These are phyloP conservation scores for Ceratobasidium sp. DNA, from an alignment of 1,284 basidiomycete genomes.

Conservation along the genomic window DNA sequence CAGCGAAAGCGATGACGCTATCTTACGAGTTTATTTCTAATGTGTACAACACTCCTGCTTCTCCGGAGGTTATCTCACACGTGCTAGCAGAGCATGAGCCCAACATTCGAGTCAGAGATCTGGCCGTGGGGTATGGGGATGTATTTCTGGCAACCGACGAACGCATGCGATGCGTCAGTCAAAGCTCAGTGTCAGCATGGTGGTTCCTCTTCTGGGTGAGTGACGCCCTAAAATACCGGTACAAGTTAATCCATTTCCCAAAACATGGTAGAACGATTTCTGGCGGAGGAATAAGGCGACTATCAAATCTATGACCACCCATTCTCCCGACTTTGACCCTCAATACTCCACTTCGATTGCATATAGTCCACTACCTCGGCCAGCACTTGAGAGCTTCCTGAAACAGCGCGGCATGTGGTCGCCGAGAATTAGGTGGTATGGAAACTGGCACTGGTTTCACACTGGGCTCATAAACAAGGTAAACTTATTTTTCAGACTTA, in stretches of 20 bases:
- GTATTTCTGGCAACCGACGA: constrained; percentile 68
- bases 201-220: constrained; percentile 86
- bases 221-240: constrained; percentile 31
- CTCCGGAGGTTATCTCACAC: constrained; percentile 59
- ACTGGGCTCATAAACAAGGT: constrained; percentile 78
- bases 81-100: constrained; percentile 63
- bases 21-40: constrained; percentile 74
- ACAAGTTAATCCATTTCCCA: neutral
- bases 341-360: constrained; percentile 78
- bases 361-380: constrained; percentile 75
- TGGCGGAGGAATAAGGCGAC: constrained; percentile 74
- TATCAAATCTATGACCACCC: constrained; percentile 60
- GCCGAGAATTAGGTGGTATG: constrained; percentile 56
- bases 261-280: constrained; percentile 69
- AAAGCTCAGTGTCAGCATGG: constrained; percentile 69
- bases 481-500: neutral
- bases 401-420: constrained; percentile 69
- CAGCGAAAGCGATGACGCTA: constrained; percentile 66
- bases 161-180: constrained; percentile 65
- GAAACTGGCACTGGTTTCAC: constrained; percentile 65
- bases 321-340: constrained; percentile 75
- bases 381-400: constrained; percentile 73
- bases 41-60: constrained; percentile 67
- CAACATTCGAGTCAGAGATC: constrained; percentile 65
- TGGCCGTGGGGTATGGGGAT: constrained; percentile 63